Conservation (phyloP, 2,329 filamentous ascomycete species). For the Xylaria hypoxylon region DNA sequence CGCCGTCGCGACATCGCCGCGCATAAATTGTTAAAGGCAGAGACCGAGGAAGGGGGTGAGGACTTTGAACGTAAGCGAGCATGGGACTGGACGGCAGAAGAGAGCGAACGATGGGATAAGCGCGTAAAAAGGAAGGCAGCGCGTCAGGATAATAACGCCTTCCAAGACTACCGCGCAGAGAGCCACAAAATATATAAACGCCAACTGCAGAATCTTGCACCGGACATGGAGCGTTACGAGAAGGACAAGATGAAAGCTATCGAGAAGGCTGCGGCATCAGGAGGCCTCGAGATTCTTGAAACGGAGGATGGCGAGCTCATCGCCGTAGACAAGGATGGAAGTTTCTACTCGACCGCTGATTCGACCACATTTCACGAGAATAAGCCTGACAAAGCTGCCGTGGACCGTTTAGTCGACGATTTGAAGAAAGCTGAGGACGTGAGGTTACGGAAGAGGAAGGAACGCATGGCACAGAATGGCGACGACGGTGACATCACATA, state of each 20-base stretch:
- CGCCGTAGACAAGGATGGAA: slow-evolving; percentile 90
- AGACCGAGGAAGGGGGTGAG: slow-evolving; percentile 84
- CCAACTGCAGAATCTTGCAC: slow-evolving; percentile 80
- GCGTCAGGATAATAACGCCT: slow-evolving; percentile 86
- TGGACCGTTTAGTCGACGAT: slow-evolving; percentile 89
- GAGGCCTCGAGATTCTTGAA: slow-evolving; percentile 92
- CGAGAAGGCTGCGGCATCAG: slow-evolving; percentile 84
- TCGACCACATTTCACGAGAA: slow-evolving; percentile 84
- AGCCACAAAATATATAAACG: slow-evolving; percentile 94
- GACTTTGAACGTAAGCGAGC: slow-evolving; percentile 98
- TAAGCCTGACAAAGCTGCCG: slow-evolving; percentile 85
- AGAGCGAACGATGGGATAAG: slow-evolving; percentile 93
- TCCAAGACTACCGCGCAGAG: slow-evolving; percentile 88
- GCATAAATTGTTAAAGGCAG: slow-evolving; percentile 93
- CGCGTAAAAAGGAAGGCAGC: slow-evolving; percentile 86
- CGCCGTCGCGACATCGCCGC: slow-evolving; percentile 88
- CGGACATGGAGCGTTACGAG: slow-evolving; percentile 86
- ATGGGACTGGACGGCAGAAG: slow-evolving; percentile 98
- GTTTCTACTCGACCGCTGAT: slow-evolving; percentile 90
- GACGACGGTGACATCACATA: slow-evolving; percentile 95
- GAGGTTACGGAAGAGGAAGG: slow-evolving; percentile 85
- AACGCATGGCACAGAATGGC: slow-evolving; percentile 80
- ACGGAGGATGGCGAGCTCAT: slow-evolving; percentile 95
- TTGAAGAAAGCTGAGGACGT: slow-evolving; percentile 89
- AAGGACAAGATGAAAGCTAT: slow-evolving; percentile 86